Evolutionary conservation across 805 yeast genomes (phyloP), one percentile per base, ranked within the genome.

Genomic region (Pichia cabralensis): DNA sequence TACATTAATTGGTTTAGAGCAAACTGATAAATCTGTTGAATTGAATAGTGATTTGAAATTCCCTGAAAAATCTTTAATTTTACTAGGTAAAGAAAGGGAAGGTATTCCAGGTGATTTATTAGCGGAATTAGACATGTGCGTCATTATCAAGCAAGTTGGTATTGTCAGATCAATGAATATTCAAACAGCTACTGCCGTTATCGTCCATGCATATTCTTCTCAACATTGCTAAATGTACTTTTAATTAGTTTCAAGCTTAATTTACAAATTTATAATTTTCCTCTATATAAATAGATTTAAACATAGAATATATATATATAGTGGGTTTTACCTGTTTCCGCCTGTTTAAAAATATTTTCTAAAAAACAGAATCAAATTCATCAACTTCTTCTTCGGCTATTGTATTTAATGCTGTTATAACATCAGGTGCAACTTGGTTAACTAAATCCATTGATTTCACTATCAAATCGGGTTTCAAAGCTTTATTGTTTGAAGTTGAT

Each of bases 161-260:
- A 86, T 88, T 13, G 76, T 89, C 26, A 67, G 97, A 45, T 86
- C 96, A 1, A 88, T 88, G 97, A 88, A 88, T 50, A 88, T 88
- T 41, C 97, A 88, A 60, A 88, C 96, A 0, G 97, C 96, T 1
- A 78, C 96, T 1, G 97, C 96, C 0, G 86, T 88, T 15, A 74
- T 88, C 33, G 95, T 86, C 6, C 94, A 88, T 56, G 92, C 96
- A 0, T 88, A 89, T 49, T 76, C 94, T 1, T 53, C 67, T 14
- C 83, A 77, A 48, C 79, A 77, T 47, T 74, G 80, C 50, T 70
- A 35, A 22, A 22, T 12, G 9, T 26, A 15, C 13, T 5, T n/a
- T 9, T 4, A n/a, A n/a, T n/a, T n/a, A n/a, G n/a, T n/a, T n/a
- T n/a, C n/a, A n/a, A n/a, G n/a, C n/a, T n/a, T n/a, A n/a, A n/a